phyloP scores from a whole-genome alignment of 345 rosid species.

The Rubroshorea leprosula region DNA sequence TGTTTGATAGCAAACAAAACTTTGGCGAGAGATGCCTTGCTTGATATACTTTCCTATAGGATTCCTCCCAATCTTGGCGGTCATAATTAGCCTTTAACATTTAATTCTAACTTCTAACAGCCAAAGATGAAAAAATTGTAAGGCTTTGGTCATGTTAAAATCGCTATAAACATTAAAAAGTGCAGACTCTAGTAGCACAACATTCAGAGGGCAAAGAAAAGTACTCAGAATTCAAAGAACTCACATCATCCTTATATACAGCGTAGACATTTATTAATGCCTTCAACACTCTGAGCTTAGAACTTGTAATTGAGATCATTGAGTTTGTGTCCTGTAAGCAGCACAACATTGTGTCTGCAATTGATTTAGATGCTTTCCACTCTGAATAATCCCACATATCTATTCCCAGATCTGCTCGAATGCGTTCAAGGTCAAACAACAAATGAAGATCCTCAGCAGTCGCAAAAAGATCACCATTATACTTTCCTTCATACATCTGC shows the following conservation, averaged over 20 bases:
- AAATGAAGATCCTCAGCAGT: conserved; percentile 27
- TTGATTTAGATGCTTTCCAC: conserved; percentile 63
- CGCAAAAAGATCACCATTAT: conserved; percentile 21
- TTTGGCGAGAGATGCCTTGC: no score
- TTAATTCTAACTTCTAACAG: no score
- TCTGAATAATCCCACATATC: conserved; percentile 73
- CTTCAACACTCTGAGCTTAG: conserved; percentile 56
- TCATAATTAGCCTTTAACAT: no score
- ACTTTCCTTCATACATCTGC: conserved; percentile 42
- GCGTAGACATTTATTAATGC: conserved; percentile 56
- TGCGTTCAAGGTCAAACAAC: conserved; percentile 47
- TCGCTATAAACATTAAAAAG: no score
- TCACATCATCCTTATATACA: conserved; percentile 56
- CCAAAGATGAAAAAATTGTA: conserved; percentile 15
- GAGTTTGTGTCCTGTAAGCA: conserved; percentile 62
- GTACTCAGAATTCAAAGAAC: conserved; percentile 28
- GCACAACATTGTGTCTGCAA: conserved; percentile 54
- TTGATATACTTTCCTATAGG: no score
- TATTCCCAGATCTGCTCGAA: conserved; percentile 51
- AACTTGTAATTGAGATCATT: conserved; percentile 53
- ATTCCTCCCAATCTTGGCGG: no score
- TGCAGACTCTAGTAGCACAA: no score
- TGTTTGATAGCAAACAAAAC: no score
- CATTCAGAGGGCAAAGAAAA: conserved; percentile 8
- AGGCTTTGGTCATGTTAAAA: no score